phyloP scores from a whole-genome alignment of 1,139 yeast species.

The Groenewaldozyma auringiensis region DNA sequence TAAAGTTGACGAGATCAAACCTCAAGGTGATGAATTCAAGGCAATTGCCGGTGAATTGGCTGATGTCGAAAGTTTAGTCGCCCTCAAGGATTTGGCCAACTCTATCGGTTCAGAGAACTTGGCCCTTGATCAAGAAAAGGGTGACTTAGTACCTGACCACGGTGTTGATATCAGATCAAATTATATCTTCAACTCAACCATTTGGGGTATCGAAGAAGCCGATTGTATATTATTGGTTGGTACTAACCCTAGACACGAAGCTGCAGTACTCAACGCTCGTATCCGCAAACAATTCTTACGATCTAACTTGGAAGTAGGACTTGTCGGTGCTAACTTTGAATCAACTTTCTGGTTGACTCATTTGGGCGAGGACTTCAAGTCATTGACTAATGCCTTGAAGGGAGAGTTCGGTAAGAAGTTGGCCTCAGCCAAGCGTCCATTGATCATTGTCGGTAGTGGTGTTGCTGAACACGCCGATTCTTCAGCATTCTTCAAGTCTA shows the following conservation, averaged over 20 bases:
- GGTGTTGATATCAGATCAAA: conserved; percentile 74
- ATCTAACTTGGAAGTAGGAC: conserved; percentile 55
- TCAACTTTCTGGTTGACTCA: conserved; percentile 64
- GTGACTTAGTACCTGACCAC: conserved; percentile 52
- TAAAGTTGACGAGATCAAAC: conserved; percentile 51
- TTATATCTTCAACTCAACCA: conserved; percentile 72
- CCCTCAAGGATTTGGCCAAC: conserved; percentile 73
- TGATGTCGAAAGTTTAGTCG: conserved; percentile 78
- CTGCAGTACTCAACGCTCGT: conserved; percentile 80
- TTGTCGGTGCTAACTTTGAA: conserved; percentile 70
- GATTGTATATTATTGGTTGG: conserved; percentile 75
- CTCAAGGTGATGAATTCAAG: conserved; percentile 65
- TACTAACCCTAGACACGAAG: conserved; percentile 86
- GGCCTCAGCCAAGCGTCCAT: conserved; percentile 60
- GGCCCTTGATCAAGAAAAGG: conserved; percentile 59
- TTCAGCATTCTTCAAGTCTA: conserved; percentile 49
- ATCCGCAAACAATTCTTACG: conserved; percentile 79
- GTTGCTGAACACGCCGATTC: conserved; percentile 65
- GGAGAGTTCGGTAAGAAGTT: conserved; percentile 70
- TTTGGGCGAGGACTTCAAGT: conserved; percentile 55
- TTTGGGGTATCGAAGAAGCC: conserved; percentile 75
- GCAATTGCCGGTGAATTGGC: conserved; percentile 77
- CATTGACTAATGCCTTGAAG: conserved; percentile 50
- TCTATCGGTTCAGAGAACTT: conserved; percentile 74
- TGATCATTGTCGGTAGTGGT: conserved; percentile 78